Base-by-base conservation (phyloP, 148 eudicot genomes). In the Camellia japonica region DNA sequence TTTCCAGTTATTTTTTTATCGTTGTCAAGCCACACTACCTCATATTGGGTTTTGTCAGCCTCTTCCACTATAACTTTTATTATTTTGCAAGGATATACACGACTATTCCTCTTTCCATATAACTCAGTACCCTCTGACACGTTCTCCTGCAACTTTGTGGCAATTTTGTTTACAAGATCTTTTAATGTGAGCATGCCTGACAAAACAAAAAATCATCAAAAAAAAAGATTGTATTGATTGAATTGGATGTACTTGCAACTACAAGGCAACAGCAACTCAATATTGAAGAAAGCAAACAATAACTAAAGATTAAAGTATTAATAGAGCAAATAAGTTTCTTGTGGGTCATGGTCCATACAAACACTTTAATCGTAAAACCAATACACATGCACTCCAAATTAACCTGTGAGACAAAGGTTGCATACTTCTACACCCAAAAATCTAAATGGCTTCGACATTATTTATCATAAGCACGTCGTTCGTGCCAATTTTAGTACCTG, bases 181-280 rank as follows among this genome's bases (percentile, higher is more conserved):
- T 82, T 91, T 76, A 94, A 79, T 70, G 92, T 88, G 69, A 92
- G 95, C 98, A 91, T 96, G 83, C 99, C 99, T 96, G 90, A 72
- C 5, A 12, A 75, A 51, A 71, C 41, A 71, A 81, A 18, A 46
- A 67, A 63, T 20, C 61, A 63, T 62, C 23, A 56, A 65, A 20
- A 16, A 16, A 42, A 68, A 43, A 62, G 15, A 60, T 76, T 41
- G 52, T 58, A 19, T 18, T 9, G 41, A 52, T 10, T 44, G 4
- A 52, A 64, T 14, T 23, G n/a, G 52, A 47, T 74, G 59, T n/a
- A 66, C 47, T 55, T 47, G 10, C 72, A 47, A 62, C 47, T 5
- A 11, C 55, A 52, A 55, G 62, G 43, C 38, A 49, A 54, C 20
- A 52, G 52, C 4, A 30, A 71, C 4, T 54, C 23, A 61, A 23